These are phyloP conservation scores for Xylariaceae sp. DNA, from an alignment of 2,329 filamentous ascomycete genomes.

Conservation along the genomic window DNA sequence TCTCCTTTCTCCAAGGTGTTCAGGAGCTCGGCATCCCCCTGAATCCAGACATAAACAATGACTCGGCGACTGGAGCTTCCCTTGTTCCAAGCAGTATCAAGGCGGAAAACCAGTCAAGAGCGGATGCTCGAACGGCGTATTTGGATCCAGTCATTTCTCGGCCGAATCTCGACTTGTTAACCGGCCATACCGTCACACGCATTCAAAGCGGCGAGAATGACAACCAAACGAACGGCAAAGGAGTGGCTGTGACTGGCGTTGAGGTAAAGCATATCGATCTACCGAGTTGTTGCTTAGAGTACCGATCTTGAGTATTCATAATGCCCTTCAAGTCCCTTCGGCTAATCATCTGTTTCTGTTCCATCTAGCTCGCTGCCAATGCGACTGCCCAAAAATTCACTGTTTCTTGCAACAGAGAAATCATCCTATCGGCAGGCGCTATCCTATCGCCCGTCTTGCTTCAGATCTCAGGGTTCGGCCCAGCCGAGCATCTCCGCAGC, in stretches of 20 bases:
- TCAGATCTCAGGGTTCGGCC: conserved; percentile 33
- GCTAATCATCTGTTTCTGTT: conserved; percentile 1
- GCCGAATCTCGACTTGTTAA: conserved; percentile 36
- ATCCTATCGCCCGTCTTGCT: conserved; percentile 29
- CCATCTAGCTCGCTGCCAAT: conserved; percentile 26
- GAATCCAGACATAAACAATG: conserved; percentile 34
- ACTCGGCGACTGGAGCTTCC: conserved; percentile 32
- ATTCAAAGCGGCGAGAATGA: conserved; percentile 27
- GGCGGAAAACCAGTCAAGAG: conserved; percentile 36
- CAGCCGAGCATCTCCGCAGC: conserved; percentile 23
- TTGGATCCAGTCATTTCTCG: conserved; percentile 33
- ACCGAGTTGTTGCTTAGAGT: background rate
- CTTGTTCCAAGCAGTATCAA: conserved; percentile 35
- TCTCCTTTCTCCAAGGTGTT: conserved; percentile 34
- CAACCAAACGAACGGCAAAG: conserved; percentile 10
- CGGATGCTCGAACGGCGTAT: conserved; percentile 37
- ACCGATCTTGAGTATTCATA: background rate
- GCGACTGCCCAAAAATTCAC: conserved; percentile 16
- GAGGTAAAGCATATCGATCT: conserved; percentile 32
- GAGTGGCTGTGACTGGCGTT: conserved; percentile 30
- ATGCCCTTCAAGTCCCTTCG: background rate
- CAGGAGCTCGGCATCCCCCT: conserved; percentile 33
- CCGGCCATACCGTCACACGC: conserved; percentile 35
- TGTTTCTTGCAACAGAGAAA: conserved; percentile 26
- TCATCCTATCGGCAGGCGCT: conserved; percentile 29